These are phyloP conservation scores for Paecilomyces formosus DNA, from an alignment of 2,329 filamentous ascomycete species.

Conservation along the genomic window DNA sequence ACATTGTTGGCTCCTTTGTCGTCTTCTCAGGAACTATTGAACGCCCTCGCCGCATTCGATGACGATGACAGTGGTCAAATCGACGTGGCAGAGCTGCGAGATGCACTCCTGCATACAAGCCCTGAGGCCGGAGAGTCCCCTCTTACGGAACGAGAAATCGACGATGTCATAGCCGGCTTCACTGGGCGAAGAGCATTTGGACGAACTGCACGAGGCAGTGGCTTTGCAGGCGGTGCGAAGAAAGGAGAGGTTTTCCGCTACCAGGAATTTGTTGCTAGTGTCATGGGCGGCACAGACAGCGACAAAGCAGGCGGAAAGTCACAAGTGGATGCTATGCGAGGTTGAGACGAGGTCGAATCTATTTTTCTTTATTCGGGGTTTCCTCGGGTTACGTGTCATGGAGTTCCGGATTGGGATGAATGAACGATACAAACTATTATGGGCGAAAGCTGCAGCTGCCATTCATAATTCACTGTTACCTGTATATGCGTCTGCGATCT, in stretches of 20 bases:
- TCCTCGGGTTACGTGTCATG: not conserved
- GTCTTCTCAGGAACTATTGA: slow-evolving; percentile 69
- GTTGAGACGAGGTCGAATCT: not conserved
- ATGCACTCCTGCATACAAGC: slow-evolving; percentile 73
- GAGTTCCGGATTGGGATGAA: slow-evolving; percentile 1
- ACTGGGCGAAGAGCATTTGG: slow-evolving; percentile 76
- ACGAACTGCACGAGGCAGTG: slow-evolving; percentile 42
- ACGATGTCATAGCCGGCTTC: slow-evolving; percentile 81
- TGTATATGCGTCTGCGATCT: not conserved
- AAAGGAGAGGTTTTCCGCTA: slow-evolving; percentile 89
- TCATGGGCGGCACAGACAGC: slow-evolving; percentile 47
- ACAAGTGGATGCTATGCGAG: not conserved
- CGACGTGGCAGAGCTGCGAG: slow-evolving; percentile 71
- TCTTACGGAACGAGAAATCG: slow-evolving; percentile 67
- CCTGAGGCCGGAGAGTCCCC: slow-evolving; percentile 62
- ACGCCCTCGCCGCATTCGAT: slow-evolving; percentile 91
- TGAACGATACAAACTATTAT: not conserved
- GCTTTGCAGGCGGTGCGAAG: slow-evolving; percentile 47
- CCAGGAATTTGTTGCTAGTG: slow-evolving; percentile 75
- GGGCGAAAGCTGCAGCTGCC: not conserved
- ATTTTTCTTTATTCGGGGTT: not conserved
- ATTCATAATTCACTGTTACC: not conserved
- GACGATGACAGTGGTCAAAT: slow-evolving; percentile 92
- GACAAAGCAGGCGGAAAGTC: slow-evolving; percentile 8
- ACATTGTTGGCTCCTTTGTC: slow-evolving; percentile 67